Evolutionary conservation across 345 rosid genomes (phyloP).

Genomic region (Eucalyptus sp.): DNA sequence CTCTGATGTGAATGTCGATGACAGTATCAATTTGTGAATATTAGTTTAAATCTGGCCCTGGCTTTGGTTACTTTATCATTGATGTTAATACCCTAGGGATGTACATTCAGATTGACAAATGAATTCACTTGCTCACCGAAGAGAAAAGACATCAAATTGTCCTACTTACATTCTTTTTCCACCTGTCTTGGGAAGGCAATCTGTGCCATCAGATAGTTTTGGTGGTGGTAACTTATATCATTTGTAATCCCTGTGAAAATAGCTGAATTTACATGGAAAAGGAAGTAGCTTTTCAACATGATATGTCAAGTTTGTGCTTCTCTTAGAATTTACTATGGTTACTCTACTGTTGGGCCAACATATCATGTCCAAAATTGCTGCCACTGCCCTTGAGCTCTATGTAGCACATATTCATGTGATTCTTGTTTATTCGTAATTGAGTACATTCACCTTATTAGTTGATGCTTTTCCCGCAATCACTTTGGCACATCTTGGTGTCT

Average conservation of each 20-base stretch:
- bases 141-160: not conserved
- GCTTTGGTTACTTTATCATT: not conserved
- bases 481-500: not conserved
- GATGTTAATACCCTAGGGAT: not conserved
- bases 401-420: not conserved
- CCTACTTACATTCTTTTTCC: not conserved
- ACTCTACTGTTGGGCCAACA: not conserved
- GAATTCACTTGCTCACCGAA: not conserved
- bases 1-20: not conserved
- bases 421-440: not conserved
- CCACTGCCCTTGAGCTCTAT: not conserved
- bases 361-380: not conserved
- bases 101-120: not conserved
- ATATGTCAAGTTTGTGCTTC: not conserved
- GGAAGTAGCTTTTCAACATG: not conserved
- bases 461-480: not conserved
- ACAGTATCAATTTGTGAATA: not conserved
- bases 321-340: not conserved
- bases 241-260: not conserved
- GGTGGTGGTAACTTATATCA: not conserved
- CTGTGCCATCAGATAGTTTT: not conserved
- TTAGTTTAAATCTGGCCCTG: not conserved
- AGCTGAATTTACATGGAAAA: not conserved
- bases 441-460: not conserved
- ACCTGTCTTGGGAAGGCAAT: not conserved